A percentile compares a stretch with the other conserved stretches of the same genome.
Conservation (phyloP, 768 basidiomycete genomes). For the Paxillus rubicundulus region DNA sequence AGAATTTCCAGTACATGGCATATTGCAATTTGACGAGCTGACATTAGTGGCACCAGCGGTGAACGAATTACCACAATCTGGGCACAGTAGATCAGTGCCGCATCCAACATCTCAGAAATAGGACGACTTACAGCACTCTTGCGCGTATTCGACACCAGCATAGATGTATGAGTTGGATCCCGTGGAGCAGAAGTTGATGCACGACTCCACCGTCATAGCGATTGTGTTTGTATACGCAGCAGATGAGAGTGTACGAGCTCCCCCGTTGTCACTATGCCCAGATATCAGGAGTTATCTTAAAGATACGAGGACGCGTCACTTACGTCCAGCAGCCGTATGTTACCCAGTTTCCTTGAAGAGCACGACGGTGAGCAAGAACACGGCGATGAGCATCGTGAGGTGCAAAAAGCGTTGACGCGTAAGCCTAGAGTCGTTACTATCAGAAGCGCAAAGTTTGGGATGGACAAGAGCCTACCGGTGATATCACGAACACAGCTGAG, state of each 20-base stretch:
- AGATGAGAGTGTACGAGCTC: conserved; percentile 56
- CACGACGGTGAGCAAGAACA: conserved; percentile 29
- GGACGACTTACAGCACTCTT: conserved; percentile 57
- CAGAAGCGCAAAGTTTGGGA: background rate
- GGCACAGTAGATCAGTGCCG: background rate
- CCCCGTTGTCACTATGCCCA: conserved; percentile 49
- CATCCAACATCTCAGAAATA: background rate
- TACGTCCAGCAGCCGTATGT: conserved; percentile 64
- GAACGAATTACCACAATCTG: conserved; percentile 65
- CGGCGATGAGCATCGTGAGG: conserved; percentile 12
- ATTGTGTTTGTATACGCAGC: conserved; percentile 43
- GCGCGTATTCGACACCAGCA: conserved; percentile 68
- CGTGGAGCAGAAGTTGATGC: conserved; percentile 42
- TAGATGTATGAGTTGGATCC: conserved; percentile 45
- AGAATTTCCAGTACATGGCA: conserved; percentile 58
- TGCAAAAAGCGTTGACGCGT: conserved; percentile 2
- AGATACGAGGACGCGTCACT: conserved; percentile 9
- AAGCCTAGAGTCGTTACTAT: conserved; percentile 7
- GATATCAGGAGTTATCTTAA: conserved; percentile 13
- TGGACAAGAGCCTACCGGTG: conserved; percentile 6
- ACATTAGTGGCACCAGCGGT: conserved; percentile 44
- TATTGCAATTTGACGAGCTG: conserved; percentile 53
- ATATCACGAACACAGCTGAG: background rate
- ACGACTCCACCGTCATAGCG: conserved; percentile 61
- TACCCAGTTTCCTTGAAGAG: conserved; percentile 54